Evolutionary conservation across 768 basidiomycete genomes (phyloP), one percentile per base, ranked within the genome.

Genomic region (Trametes punicea): DNA sequence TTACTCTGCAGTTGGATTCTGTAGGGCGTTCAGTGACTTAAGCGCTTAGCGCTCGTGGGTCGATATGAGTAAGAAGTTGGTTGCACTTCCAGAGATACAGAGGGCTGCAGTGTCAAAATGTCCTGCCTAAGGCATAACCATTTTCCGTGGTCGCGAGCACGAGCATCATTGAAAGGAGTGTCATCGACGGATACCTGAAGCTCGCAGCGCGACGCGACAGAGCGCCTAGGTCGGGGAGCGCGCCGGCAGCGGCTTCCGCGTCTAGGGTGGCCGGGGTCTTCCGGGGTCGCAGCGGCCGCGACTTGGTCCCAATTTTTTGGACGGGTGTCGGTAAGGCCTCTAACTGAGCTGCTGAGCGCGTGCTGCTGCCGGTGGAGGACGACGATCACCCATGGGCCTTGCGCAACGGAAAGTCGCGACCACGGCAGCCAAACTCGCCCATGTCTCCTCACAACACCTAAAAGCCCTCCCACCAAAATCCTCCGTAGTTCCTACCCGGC

Each of bases 401-500:
- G 81, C 77, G 65, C 79, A 78, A 61, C 79, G 77, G 69, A 81
- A 85, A 64, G 67, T 79, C 57, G 72, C 71, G 62, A 72, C 70
- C 41, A 72, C 79, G 47, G 81, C 79, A 49, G 71, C 80, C 38
- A 80, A 75, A 66, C 49, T 73, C 39, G 64, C 71, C 48, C 81
- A 85, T 29, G 74, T 88, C 31, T 81, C 87, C 4, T 71, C 81
- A 2, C 75, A 83, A 16, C 73, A 78, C 46, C 64, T 87, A 57
- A 71, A 71, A 46, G 71, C 69, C 33, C 88, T 89, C 62, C 88
- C 88, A 9, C 85, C 87, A 60, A 75, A 77, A 69, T 80, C 85
- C 62, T 74, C 77, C 54, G 63, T 79, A 54, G 53, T 49, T 39
- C 50, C 62, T 36, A 44, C 40, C 44, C 53, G 36, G 38, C 18